These are phyloP conservation scores for Desmodesmus armatus DNA, from an alignment of 139 green algal species.

Conservation along the genomic window DNA sequence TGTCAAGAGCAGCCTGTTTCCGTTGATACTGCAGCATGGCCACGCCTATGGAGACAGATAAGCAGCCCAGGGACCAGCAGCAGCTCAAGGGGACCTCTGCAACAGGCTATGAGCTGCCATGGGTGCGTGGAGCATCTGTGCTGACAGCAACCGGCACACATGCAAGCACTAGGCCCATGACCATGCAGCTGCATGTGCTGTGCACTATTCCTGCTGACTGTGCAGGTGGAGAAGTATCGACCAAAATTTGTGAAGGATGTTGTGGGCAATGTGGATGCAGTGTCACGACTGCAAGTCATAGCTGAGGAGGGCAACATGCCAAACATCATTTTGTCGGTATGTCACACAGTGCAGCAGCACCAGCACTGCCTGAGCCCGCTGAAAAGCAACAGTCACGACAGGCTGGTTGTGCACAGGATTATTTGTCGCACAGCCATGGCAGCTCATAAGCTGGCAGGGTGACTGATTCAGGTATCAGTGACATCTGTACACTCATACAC, in stretches of 20 bases:
- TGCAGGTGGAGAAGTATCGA: conserved; percentile 94
- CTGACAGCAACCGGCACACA: background rate
- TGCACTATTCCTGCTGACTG: background rate
- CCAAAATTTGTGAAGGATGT: conserved; percentile 90
- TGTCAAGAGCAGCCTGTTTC: background rate
- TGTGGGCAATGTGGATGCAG: conserved; percentile 95
- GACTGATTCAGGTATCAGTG: no score
- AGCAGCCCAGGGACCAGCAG: conserved; percentile 33
- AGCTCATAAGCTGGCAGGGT: no score
- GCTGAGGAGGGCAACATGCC: conserved; percentile 97
- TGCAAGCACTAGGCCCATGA: background rate
- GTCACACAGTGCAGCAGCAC: no score
- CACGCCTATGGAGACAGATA: conserved; percentile 18
- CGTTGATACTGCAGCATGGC: background rate
- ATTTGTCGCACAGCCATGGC: no score
- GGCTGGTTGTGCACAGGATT: no score
- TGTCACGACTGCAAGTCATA: conserved; percentile 92
- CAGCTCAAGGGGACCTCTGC: conserved; percentile 8
- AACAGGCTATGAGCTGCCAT: conserved; percentile 31
- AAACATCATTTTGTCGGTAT: conserved; percentile 95
- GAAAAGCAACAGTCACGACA: no score
- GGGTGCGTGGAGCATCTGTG: background rate
- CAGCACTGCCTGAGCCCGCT: no score
- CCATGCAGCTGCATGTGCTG: background rate
- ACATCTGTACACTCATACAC: no score